Evolutionary conservation across 257 asterid genomes (phyloP).

Genomic region (Solanum phureja): DNA sequence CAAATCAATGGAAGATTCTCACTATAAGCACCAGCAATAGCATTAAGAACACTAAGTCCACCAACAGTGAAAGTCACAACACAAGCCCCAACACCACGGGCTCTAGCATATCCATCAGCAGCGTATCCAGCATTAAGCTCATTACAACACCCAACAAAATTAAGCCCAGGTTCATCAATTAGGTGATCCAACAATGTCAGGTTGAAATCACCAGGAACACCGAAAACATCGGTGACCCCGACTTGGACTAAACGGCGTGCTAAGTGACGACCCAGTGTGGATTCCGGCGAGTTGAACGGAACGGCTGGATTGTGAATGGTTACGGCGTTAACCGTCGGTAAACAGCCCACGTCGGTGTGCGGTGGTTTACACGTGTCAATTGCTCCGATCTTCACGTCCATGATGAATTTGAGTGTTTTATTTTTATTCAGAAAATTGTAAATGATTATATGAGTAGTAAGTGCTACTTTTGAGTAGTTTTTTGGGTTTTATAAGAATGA

Average conservation of each 20-base stretch:
- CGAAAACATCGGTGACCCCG: conserved; percentile 9
- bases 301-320: neutral
- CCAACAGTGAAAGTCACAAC: conserved; percentile 24
- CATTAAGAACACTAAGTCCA: conserved; percentile 14
- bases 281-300: neutral
- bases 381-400: neutral
- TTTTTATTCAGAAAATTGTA: neutral
- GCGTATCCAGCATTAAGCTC: conserved; percentile 57
- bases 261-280: conserved; percentile 18
- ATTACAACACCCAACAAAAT: conserved; percentile 72
- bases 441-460: neutral
- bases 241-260: conserved; percentile 17
- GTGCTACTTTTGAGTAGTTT: neutral
- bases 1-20: conserved; percentile 11
- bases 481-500: neutral
- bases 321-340: neutral
- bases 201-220: conserved; percentile 19
- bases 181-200: conserved; percentile 36
- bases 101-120: conserved; percentile 23
- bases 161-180: conserved; percentile 73
- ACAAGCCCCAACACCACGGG: conserved; percentile 10
- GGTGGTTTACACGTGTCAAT: neutral
- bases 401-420: neutral
- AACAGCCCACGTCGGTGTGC: neutral
- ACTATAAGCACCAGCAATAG: conserved; percentile 17